phyloP scores from a whole-genome alignment of 495 filamentous ascomycete genomes.

The Penicillium arizonense region DNA sequence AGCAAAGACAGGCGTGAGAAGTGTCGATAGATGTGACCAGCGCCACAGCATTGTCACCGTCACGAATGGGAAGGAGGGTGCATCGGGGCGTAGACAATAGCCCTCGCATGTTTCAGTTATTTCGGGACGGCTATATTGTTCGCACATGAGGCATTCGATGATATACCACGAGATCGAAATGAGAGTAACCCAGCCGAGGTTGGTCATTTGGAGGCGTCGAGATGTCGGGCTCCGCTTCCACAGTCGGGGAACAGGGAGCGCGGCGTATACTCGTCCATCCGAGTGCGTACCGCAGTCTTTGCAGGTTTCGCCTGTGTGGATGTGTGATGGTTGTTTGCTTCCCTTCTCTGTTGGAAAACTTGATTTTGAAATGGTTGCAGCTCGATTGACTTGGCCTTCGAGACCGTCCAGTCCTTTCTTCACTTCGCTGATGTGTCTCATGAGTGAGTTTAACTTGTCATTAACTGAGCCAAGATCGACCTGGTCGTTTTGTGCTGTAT shows the following conservation, averaged over 20 bases:
- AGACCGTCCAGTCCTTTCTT: conserved; percentile 64
- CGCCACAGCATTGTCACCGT: conserved; percentile 48
- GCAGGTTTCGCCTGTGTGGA: conserved; percentile 20
- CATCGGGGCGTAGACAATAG: conserved; percentile 46
- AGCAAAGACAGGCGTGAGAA: conserved; percentile 34
- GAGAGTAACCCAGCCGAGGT: conserved; percentile 51
- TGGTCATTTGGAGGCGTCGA: conserved; percentile 50
- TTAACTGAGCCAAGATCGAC: conserved; percentile 60
- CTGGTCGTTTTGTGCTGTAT: conserved; percentile 33
- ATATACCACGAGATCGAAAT: conserved; percentile 54
- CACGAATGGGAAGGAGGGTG: conserved; percentile 46
- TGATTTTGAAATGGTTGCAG: conserved; percentile 18
- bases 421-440: conserved; percentile 62
- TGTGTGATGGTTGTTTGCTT: conserved; percentile 4
- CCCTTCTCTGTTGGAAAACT: conserved; percentile 5
- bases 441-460: conserved; percentile 56
- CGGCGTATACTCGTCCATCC: conserved; percentile 33
- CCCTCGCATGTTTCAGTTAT: conserved; percentile 44
- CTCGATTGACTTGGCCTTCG: conserved; percentile 55
- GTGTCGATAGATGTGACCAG: conserved; percentile 36
- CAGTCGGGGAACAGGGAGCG: conserved; percentile 58
- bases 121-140: conserved; percentile 57
- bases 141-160: conserved; percentile 60
- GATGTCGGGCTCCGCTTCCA: conserved; percentile 47
- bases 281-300: conserved; percentile 23